Evolutionary conservation across 192 early-diverging fungal species (phyloP).

Genomic region (Linnemannia hyalina): DNA sequence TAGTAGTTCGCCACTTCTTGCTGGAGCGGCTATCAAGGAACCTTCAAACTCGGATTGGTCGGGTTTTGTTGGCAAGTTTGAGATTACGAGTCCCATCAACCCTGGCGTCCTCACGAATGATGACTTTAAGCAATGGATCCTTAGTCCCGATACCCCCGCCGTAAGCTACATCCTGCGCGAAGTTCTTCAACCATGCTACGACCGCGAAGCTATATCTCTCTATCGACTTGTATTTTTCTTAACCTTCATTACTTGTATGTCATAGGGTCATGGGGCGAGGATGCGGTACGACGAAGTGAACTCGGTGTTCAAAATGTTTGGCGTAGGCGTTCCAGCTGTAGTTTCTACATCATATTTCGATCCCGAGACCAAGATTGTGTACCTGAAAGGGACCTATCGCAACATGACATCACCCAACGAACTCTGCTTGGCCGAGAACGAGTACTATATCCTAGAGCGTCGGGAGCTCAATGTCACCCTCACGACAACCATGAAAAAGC

Average conservation of each 20-base stretch:
- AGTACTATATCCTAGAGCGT: slow-evolving; percentile 38
- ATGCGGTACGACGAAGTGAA: slow-evolving; percentile 34
- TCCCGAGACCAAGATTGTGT: slow-evolving; percentile 21
- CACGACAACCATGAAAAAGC: slow-evolving; percentile 26
- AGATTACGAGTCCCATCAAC: slow-evolving; percentile 25
- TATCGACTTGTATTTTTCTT: neutral
- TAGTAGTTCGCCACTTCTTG: neutral
- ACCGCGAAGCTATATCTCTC: neutral
- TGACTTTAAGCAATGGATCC: slow-evolving; percentile 28
- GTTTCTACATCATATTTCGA: slow-evolving; percentile 17
- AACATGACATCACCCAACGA: slow-evolving; percentile 20
- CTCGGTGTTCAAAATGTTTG: slow-evolving; percentile 4
- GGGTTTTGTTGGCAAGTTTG: slow-evolving; percentile 38
- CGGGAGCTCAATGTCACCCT: slow-evolving; percentile 32
- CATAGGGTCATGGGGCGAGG: slow-evolving; percentile 27
- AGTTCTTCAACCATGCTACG: neutral
- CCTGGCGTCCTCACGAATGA: slow-evolving; percentile 11
- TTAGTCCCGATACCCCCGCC: slow-evolving; percentile 9
- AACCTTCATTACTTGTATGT: neutral
- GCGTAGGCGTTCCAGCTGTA: slow-evolving; percentile 20
- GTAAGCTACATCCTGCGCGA: neutral
- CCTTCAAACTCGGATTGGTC: slow-evolving; percentile 21
- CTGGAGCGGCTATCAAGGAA: neutral
- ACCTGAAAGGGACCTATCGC: slow-evolving; percentile 25
- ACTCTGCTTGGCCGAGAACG: slow-evolving; percentile 9